A percentile compares a stretch with the other conserved stretches of the same genome.
These are phyloP conservation scores for Flaveria bidentis DNA, from an alignment of 129 eudicot species.

Conservation along the genomic window DNA sequence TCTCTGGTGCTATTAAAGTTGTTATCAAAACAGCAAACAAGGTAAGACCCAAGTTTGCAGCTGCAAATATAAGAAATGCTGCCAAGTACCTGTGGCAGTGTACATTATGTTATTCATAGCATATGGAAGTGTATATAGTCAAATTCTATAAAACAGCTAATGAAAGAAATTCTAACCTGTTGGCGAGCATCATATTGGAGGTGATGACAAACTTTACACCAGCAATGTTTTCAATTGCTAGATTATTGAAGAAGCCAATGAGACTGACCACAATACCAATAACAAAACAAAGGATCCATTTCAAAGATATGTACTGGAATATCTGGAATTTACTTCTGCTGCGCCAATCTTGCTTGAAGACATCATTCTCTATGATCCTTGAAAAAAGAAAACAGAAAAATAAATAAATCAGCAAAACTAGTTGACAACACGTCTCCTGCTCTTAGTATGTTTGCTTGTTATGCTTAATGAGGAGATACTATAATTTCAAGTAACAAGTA, in stretches of 20 bases:
- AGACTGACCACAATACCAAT: constrained; percentile 63
- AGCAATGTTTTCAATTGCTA: constrained; percentile 84
- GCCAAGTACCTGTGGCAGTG: constrained; percentile 49
- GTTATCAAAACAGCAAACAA: constrained; percentile 72
- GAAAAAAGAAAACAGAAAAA: neutral
- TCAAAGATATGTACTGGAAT: constrained; percentile 62
- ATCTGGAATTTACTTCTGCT: constrained; percentile 57
- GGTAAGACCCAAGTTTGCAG: constrained; percentile 75
- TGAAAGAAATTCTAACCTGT: constrained; percentile 40
- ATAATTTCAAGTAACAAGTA: neutral
- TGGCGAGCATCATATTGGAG: constrained; percentile 75
- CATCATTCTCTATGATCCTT: constrained; percentile 84
- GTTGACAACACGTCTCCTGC: neutral
- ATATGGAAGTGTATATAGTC: neutral
- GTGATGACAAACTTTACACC: constrained; percentile 85
- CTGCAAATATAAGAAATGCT: constrained; percentile 72
- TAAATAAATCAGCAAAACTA: constrained; percentile 15
- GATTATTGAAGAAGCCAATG: constrained; percentile 72
- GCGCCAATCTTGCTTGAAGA: constrained; percentile 92
- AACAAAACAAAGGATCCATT: constrained; percentile 77
- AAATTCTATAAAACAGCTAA: neutral
- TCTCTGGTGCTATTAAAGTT: constrained; percentile 77
- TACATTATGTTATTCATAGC: neutral
- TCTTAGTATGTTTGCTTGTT: constrained; percentile 8
- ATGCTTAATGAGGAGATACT: neutral